Evolutionary conservation across 2,329 filamentous ascomycete genomes (phyloP).

Genomic region (Xylaria sp.): DNA sequence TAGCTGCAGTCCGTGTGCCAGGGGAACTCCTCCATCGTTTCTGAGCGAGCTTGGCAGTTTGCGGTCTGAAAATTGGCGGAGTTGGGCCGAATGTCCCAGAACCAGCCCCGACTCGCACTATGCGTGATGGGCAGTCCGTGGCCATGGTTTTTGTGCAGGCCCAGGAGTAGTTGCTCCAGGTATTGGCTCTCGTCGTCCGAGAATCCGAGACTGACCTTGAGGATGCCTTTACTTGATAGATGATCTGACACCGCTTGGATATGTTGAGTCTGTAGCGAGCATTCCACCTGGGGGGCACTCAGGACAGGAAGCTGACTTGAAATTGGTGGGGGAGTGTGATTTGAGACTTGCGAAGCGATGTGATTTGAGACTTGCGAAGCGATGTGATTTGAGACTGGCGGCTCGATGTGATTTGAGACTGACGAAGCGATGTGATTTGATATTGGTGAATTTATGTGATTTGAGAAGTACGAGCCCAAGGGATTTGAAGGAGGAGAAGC

Average conservation of each 20-base stretch:
- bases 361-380: neutral
- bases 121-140: slow-evolving; percentile 38
- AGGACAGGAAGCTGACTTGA: neutral
- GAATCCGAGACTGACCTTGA: slow-evolving; percentile 34
- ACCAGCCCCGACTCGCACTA: slow-evolving; percentile 39
- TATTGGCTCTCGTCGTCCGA: slow-evolving; percentile 33
- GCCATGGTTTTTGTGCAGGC: slow-evolving; percentile 31
- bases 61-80: slow-evolving; percentile 27
- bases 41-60: slow-evolving; percentile 35
- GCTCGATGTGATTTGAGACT: neutral
- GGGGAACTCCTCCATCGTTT: slow-evolving; percentile 39
- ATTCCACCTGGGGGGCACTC: neutral
- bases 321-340: neutral
- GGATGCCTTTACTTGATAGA: slow-evolving; percentile 27
- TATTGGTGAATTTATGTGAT: too few species aligned
- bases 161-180: slow-evolving; percentile 31
- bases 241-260: neutral
- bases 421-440: neutral
- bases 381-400: neutral
- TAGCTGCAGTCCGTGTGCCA: slow-evolving; percentile 44
- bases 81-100: slow-evolving; percentile 39
- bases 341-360: neutral
- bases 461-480: too few species aligned
- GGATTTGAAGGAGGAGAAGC: neutral
- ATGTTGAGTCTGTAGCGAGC: neutral